These are phyloP conservation scores for Clarireedia paspali DNA, from an alignment of 2,329 filamentous ascomycete species.

Conservation along the genomic window DNA sequence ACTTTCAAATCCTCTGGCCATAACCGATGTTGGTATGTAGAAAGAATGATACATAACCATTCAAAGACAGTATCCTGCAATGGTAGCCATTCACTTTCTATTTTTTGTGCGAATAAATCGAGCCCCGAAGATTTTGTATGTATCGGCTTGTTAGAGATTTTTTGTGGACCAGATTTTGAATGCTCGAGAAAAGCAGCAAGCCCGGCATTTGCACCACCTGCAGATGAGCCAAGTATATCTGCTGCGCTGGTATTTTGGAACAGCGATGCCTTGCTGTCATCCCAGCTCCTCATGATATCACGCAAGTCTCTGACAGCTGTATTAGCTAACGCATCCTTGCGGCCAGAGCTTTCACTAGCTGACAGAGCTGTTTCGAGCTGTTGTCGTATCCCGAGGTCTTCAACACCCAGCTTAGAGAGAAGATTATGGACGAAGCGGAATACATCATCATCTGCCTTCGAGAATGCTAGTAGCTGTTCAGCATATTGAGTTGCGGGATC, in stretches of 20 bases:
- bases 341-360: conserved; percentile 12
- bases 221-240: conserved; percentile 27
- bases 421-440: conserved; percentile 25
- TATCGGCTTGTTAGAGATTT: conserved; percentile 36
- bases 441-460: conserved; percentile 25
- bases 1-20: conserved; percentile 53
- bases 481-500: conserved; percentile 46
- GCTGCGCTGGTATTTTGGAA: conserved; percentile 26
- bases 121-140: conserved; percentile 47
- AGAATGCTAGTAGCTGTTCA: conserved; percentile 40
- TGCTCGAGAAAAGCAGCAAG: conserved; percentile 58
- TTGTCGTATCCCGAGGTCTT: conserved; percentile 25
- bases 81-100: conserved; percentile 45
- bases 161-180: conserved; percentile 47
- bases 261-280: conserved; percentile 31
- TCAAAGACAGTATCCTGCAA: conserved; percentile 51
- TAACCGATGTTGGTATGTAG: conserved; percentile 44
- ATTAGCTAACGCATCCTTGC: conserved; percentile 18
- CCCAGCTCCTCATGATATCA: conserved; percentile 31
- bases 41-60: conserved; percentile 45
- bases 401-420: conserved; percentile 24
- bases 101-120: conserved; percentile 40
- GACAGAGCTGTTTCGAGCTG: conserved; percentile 23
- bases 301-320: conserved; percentile 31
- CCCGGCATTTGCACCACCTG: conserved; percentile 32